Conservation (phyloP, 2,329 filamentous ascomycete genomes). For the Thelonectria blattea region DNA sequence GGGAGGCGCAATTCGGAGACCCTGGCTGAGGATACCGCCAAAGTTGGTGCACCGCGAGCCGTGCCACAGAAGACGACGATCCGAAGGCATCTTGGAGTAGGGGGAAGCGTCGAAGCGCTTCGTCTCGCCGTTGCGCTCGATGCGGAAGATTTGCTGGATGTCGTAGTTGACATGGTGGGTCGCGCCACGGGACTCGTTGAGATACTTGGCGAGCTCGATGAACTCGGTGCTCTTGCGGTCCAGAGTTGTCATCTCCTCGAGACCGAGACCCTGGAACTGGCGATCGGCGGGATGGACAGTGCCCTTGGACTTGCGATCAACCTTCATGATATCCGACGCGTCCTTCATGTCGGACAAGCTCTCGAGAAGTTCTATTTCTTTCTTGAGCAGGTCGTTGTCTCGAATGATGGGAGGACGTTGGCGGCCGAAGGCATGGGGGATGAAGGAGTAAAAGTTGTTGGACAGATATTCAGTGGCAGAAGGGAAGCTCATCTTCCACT, state of each 20-base stretch:
- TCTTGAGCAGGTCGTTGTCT: conserved; percentile 64
- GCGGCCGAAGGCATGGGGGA: conserved; percentile 82
- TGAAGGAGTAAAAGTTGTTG: conserved; percentile 80
- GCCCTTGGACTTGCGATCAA: conserved; percentile 55
- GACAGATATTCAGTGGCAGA: conserved; percentile 67
- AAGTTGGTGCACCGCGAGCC: conserved; percentile 85
- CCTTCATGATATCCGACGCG: conserved; percentile 77
- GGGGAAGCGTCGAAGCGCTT: conserved; percentile 68
- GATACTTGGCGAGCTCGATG: conserved; percentile 67
- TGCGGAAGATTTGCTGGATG: conserved; percentile 80
- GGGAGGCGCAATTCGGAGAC: conserved; percentile 85
- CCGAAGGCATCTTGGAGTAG: conserved; percentile 60
- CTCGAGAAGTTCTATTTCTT: conserved; percentile 80
- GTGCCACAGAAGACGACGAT: conserved; percentile 85
- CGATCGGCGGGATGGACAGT: conserved; percentile 71
- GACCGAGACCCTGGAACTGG: conserved; percentile 72
- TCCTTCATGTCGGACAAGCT: conserved; percentile 86
- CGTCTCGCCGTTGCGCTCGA: conserved; percentile 75
- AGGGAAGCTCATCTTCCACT: conserved; percentile 47
- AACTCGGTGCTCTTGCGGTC: conserved; percentile 67
- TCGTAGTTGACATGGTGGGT: conserved; percentile 69
- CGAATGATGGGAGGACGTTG: conserved; percentile 73
- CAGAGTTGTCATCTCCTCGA: conserved; percentile 79
- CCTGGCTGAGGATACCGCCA: conserved; percentile 85
- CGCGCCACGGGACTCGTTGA: conserved; percentile 67